A percentile compares a stretch with the other conserved stretches of the same genome.
Evolutionary conservation across 164 flowering plant species (phyloP).

Genomic region (Aristolochia californica): DNA sequence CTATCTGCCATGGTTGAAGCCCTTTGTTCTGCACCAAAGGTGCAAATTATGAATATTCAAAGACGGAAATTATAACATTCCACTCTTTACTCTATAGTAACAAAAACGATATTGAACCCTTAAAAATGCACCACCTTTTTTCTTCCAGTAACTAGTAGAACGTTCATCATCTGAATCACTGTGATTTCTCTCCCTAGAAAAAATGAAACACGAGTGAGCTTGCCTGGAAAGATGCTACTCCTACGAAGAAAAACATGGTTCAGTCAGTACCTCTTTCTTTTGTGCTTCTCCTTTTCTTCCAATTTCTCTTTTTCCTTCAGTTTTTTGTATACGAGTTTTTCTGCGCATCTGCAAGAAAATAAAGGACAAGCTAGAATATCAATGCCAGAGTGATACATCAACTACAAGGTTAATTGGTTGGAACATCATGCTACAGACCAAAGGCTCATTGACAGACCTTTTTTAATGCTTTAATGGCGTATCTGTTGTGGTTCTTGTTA

Average conservation of each 20-base stretch:
- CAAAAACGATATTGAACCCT: background rate
- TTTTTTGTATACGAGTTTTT: slow-evolving; percentile 62
- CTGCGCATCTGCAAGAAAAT: slow-evolving; percentile 48
- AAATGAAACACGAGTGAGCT: slow-evolving; percentile 9
- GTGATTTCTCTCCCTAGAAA: background rate
- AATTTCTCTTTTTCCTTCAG: slow-evolving; percentile 39
- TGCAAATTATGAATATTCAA: background rate
- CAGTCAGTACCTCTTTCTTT: slow-evolving; percentile 40
- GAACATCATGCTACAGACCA: background rate
- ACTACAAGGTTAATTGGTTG: background rate
- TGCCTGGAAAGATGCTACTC: background rate
- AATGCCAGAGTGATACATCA: background rate
- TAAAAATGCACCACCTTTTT: background rate
- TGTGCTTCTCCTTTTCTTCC: slow-evolving; percentile 32
- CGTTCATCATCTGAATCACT: slow-evolving; percentile 1
- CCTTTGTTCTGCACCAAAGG: slow-evolving; percentile 20
- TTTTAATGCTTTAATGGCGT: too few relatives aligned
- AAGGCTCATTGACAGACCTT: too few relatives aligned
- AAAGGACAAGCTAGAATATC: slow-evolving; percentile 5
- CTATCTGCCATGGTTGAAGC: slow-evolving; percentile 17
- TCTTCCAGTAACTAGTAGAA: background rate
- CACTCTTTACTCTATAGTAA: background rate
- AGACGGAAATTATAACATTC: too few relatives aligned
- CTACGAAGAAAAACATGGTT: background rate
- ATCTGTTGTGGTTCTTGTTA: too few relatives aligned